Base-by-base conservation (phyloP, 352 stramenopile genomes). In the Pythium chondricola region DNA sequence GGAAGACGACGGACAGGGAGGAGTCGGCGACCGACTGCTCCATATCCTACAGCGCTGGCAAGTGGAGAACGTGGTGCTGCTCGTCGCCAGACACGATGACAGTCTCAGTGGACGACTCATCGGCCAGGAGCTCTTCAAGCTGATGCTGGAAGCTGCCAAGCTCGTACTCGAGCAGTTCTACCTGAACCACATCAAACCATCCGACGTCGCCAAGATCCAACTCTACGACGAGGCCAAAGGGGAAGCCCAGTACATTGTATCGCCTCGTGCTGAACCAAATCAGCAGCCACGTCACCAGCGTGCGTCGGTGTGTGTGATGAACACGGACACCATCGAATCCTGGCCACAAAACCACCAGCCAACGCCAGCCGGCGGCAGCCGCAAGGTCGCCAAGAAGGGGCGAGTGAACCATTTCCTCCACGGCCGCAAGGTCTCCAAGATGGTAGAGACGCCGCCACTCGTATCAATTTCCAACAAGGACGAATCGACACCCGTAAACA, bases 41-140 rank as follows among this genome's bases (percentile, higher is more conserved):
- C 78, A 93, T 40, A 37, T 93, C n/a, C 60, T 95, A 40, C 73
- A 86, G 52, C 71, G 74, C 36, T 93, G 84, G 84, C 71, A 93
- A 35, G 74, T 93, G 7, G 68, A 74, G 37, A 89, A 87, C 48
- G 61, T 88, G 3, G 46, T 83, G 39, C 45, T 95, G 1, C 48
- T 91, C 8, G 73, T 93, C 10, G 78, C 67, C 8, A 58, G 81
- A 2, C 57, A 71, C 27, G 81, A 93, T 21, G 68, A 65, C n/a
- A 85, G 74, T 45, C 56, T 91, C 16, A 81, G 67, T 40, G 70
- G 71, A 1, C 72, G 72, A 2, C 60, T 91, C 7, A 77, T 86
- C 13, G 77, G 74, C 22, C 56, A 67, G 3, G 71, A 92, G 33
- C 50, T 83, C 10, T 93, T 74, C 69, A 84, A 83, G 35, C 43